Conservation (phyloP, 495 filamentous ascomycete species). For the Rostrohypoxylon terebratum region DNA sequence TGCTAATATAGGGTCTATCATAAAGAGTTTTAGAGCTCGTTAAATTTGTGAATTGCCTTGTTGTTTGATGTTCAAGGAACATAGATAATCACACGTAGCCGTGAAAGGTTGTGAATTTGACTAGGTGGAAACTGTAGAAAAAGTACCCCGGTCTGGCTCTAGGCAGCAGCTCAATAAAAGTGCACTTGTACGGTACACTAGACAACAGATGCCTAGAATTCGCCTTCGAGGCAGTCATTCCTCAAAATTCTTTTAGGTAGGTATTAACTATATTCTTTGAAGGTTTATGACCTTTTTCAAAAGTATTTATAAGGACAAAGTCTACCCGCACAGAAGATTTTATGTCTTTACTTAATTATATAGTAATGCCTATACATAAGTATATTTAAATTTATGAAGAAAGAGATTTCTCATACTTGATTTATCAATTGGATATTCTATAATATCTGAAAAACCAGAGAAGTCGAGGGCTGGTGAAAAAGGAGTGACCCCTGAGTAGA, state of each 20-base stretch:
- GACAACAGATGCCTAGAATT: neutral
- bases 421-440: neutral
- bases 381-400: neutral
- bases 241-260: too few relatives aligned
- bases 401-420: neutral
- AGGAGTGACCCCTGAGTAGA: slow-evolving; percentile 29
- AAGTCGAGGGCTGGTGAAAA: neutral
- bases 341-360: neutral
- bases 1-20: neutral
- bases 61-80: neutral
- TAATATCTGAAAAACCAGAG: neutral
- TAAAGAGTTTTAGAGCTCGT: neutral
- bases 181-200: neutral
- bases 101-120: slow-evolving; percentile 34
- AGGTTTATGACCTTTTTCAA: too few relatives aligned
- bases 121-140: too few relatives aligned
- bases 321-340: too few relatives aligned
- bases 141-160: neutral
- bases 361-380: neutral
- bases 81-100: neutral
- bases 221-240: too few relatives aligned
- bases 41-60: neutral
- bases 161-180: neutral
- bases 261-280: too few relatives aligned
- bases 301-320: too few relatives aligned